These are phyloP conservation scores for Cladosporium sphaerospermum DNA, from an alignment of 2,329 filamentous ascomycete genomes.

Conservation along the genomic window DNA sequence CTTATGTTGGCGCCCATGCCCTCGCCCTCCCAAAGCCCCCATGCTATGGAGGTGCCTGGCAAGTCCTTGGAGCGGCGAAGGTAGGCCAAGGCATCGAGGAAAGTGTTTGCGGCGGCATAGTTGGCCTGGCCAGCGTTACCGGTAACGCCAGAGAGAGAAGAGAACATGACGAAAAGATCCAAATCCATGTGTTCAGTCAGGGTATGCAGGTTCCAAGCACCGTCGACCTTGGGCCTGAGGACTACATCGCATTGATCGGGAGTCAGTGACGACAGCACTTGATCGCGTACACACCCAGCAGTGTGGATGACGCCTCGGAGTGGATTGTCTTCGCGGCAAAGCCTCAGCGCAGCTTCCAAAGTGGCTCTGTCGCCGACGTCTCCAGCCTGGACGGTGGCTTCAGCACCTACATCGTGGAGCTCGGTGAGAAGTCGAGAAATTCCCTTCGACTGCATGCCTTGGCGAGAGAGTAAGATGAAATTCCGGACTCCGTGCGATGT, in stretches of 20 bases:
- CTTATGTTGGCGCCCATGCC: no score
- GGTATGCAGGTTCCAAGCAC: slow-evolving; percentile 23
- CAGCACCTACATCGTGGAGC: neutral
- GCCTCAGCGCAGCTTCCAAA: neutral
- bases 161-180: slow-evolving; percentile 30
- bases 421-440: neutral
- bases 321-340: neutral
- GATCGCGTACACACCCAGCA: slow-evolving; percentile 29
- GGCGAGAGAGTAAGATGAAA: neutral
- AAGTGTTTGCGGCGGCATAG: slow-evolving; percentile 22
- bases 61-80: slow-evolving; percentile 24
- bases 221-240: slow-evolving; percentile 24
- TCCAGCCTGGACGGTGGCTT: neutral
- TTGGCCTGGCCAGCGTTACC: slow-evolving; percentile 21
- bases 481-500: neutral
- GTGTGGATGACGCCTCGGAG: slow-evolving; percentile 23
- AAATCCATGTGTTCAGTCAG: slow-evolving; percentile 16
- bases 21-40: no score
- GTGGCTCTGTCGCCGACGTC: neutral
- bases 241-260: slow-evolving; percentile 15
- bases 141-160: slow-evolving; percentile 19
- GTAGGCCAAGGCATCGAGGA: slow-evolving; percentile 21
- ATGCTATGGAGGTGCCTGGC: slow-evolving; percentile 23
- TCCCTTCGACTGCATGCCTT: neutral
- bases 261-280: slow-evolving; percentile 21